Evolutionary conservation across 495 filamentous ascomycete species (phyloP).

Genomic region (Neurospora africana): DNA sequence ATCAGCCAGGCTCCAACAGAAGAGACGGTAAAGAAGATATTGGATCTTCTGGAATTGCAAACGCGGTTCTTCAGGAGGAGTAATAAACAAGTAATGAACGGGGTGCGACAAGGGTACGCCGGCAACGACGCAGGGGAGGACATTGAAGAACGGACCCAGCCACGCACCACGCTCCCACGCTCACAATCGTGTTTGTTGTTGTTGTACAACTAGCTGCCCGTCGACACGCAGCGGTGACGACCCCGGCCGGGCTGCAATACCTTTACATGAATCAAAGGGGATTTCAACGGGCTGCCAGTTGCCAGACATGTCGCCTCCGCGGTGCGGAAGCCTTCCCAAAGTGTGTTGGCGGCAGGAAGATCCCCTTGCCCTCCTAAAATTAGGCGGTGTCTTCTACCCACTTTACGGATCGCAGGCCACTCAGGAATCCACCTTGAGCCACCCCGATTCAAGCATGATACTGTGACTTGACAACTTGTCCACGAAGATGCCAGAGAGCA

Average conservation of each 20-base stretch:
- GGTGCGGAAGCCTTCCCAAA: slow-evolving; percentile 1
- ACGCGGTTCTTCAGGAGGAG: neutral
- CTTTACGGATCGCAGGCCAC: neutral
- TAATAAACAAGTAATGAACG: neutral
- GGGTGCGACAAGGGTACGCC: neutral
- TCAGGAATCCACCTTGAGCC: neutral
- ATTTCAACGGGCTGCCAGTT: neutral
- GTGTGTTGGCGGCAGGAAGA: slow-evolving; percentile 26
- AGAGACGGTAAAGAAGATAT: neutral
- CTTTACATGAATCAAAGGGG: no score
- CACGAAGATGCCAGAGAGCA: slow-evolving; percentile 2
- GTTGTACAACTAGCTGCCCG: neutral
- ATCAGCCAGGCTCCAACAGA: neutral
- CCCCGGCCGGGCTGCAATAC: neutral
- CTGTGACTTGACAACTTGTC: neutral
- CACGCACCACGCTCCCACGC: neutral
- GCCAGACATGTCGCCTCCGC: neutral
- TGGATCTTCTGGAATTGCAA: neutral
- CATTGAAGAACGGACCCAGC: neutral
- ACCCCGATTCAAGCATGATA: neutral
- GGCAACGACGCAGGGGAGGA: neutral
- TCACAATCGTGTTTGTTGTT: no score
- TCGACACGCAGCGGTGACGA: neutral
- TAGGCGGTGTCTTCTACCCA: slow-evolving; percentile 26
- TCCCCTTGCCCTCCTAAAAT: slow-evolving; percentile 24